Percentiles rank a stretch among this genome's conserved stretches.
Evolutionary conservation across 1,139 yeast species (phyloP).

Genomic region (Debaryomycetaceae sp.): DNA sequence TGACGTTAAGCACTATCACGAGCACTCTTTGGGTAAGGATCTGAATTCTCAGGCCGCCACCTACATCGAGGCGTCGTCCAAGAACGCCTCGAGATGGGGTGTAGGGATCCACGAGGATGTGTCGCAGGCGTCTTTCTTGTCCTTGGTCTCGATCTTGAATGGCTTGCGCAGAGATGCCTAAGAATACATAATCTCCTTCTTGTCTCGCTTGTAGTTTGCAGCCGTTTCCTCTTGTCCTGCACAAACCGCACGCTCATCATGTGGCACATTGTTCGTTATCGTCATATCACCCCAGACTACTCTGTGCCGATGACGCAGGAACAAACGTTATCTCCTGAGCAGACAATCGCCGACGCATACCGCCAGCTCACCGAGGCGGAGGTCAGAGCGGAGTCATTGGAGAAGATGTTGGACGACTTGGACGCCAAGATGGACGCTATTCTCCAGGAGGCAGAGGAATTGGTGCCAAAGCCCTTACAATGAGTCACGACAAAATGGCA

Average conservation of each 20-base stretch:
- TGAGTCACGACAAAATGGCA: not conserved
- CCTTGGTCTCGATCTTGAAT: slow-evolving; percentile 74
- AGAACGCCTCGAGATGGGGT: slow-evolving; percentile 73
- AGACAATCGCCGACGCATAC: slow-evolving; percentile 33
- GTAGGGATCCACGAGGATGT: slow-evolving; percentile 93
- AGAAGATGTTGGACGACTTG: slow-evolving; percentile 39
- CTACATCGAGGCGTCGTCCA: slow-evolving; percentile 63
- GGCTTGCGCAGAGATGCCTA: slow-evolving; percentile 22
- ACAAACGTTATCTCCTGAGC: slow-evolving; percentile 2
- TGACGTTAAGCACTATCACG: slow-evolving; percentile 81
- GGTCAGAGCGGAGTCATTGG: slow-evolving; percentile 37
- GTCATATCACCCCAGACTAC: not conserved
- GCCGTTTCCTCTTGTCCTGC: not conserved
- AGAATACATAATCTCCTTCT: no score
- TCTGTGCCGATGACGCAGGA: slow-evolving; percentile 8
- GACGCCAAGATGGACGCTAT: slow-evolving; percentile 43
- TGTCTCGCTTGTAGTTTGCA: not conserved
- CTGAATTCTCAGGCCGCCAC: slow-evolving; percentile 87
- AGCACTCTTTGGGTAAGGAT: slow-evolving; percentile 89
- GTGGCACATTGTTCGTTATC: slow-evolving; percentile 1
- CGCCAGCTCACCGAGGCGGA: slow-evolving; percentile 42
- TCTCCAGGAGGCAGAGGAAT: slow-evolving; percentile 36
- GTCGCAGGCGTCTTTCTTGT: slow-evolving; percentile 80
- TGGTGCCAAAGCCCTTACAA: not conserved
- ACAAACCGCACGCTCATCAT: not conserved